Percentiles rank a stretch among this genome's conserved stretches.
These are phyloP conservation scores for Grosmannia clavigera DNA, from an alignment of 2,329 filamentous ascomycete species.

Conservation along the genomic window DNA sequence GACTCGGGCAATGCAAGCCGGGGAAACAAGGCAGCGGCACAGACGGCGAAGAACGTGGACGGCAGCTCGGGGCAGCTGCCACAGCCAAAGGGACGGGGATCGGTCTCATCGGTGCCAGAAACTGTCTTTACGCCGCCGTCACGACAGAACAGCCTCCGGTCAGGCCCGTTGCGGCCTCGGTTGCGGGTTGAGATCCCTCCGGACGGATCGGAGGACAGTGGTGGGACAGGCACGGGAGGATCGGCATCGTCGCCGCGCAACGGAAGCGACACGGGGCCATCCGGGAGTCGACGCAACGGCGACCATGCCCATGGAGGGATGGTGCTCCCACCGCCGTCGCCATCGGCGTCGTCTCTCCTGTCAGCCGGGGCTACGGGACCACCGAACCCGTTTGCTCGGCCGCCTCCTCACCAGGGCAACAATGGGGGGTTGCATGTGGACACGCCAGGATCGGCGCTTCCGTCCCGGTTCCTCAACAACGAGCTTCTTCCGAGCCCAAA, in stretches of 20 bases:
- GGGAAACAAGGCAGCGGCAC: slow-evolving; percentile 37
- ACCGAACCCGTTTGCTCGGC: slow-evolving; percentile 89
- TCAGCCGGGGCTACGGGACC: slow-evolving; percentile 87
- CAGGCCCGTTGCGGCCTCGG: slow-evolving; percentile 57
- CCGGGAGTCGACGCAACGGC: slow-evolving; percentile 29
- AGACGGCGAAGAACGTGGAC: slow-evolving; percentile 37
- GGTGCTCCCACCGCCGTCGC: slow-evolving; percentile 84
- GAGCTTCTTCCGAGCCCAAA: slow-evolving; percentile 83
- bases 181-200: slow-evolving; percentile 93
- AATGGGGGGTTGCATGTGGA: slow-evolving; percentile 37
- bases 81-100: slow-evolving; percentile 32
- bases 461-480: slow-evolving; percentile 79
- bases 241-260: slow-evolving; percentile 48
- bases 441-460: slow-evolving; percentile 87
- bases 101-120: slow-evolving; percentile 53
- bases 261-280: slow-evolving; percentile 44
- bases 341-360: slow-evolving; percentile 71
- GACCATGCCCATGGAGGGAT: slow-evolving; percentile 42
- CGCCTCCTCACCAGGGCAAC: slow-evolving; percentile 54
- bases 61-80: slow-evolving; percentile 28
- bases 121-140: slow-evolving; percentile 56
- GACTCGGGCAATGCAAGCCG: slow-evolving; percentile 8
- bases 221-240: slow-evolving; percentile 49
- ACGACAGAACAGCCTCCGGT: slow-evolving; percentile 63
- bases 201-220: slow-evolving; percentile 65